Base-by-base conservation (phyloP, 73 alveolate genomes). In the Breviolum minutum region DNA sequence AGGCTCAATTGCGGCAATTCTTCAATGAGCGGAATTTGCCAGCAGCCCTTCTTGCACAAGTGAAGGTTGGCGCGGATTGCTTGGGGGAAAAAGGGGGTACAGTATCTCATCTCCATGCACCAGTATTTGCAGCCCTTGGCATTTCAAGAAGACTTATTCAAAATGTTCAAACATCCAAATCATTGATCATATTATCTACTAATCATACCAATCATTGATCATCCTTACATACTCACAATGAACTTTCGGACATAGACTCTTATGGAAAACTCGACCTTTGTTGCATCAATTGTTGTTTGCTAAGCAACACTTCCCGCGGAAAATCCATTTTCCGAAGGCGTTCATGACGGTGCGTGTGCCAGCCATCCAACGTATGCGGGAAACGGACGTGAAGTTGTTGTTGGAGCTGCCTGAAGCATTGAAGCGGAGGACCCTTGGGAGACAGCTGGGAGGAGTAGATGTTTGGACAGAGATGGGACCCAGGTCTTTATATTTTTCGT, bases 21-120 rank as follows among this genome's bases (percentile, higher is more conserved):
- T 92, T 92, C 98, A 66, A 92, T 64, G 98, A 92, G 90, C 98
- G 98, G 16, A 92, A 92, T 64, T 84, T 92, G 48, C 98, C 98
- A 5, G 98, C 98, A 8, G 24, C 98, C 19, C 90, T 92, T 40
- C 98, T 92, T 27, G 98, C 98, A 10, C 98, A 92, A 69, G 98
- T 92, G 64, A 92, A 92, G 90, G 98, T 40, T 17, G 62, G 71
- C 68, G 19, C 0, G 70, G 14, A 1, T 27, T 84, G 93, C 20
- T 12, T 84, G 54, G 54, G 12, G 62, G 93, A 5, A 40, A 40
- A 40, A 40, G 54, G 54, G 0, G 54, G 54, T 40, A 40, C 54
- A 0, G 27, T 69, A 69, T 24, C 27, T 24, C 80, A 69, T 24
- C 7, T 24, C 80, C 80, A 20, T 17, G 27, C n/a, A n/a, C n/a